Evolutionary conservation across 768 basidiomycete species (phyloP).

Genomic region (Phlebiopsis gigantea): DNA sequence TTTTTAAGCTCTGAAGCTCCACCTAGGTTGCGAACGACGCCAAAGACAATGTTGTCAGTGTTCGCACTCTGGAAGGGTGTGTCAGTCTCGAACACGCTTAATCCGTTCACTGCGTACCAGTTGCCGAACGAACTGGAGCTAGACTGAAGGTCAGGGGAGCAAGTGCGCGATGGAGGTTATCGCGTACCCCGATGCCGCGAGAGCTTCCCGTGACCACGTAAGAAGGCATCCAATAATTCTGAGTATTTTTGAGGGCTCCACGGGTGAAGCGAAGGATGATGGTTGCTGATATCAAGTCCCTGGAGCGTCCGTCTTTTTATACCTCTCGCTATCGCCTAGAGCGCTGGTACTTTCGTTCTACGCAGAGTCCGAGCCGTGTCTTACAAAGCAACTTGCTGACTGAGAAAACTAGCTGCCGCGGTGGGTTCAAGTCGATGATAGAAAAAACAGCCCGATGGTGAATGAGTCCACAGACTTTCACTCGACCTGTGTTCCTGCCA

Average conservation of each 20-base stretch:
- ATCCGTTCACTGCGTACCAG: conserved; percentile 3
- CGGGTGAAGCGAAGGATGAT: background rate
- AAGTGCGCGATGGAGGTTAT: background rate
- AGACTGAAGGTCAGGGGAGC: background rate
- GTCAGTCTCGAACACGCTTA: conserved; percentile 1
- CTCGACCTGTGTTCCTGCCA: too few relatives aligned
- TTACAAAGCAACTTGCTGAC: conserved; percentile 2
- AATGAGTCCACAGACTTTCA: too few relatives aligned
- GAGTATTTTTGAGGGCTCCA: background rate
- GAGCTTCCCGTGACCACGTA: conserved; percentile 21
- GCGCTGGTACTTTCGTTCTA: background rate
- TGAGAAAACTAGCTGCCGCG: background rate
- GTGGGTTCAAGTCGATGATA: background rate
- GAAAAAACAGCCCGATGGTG: background rate
- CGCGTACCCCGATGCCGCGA: conserved; percentile 25
- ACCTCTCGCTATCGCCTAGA: background rate
- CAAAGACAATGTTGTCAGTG: conserved; percentile 19
- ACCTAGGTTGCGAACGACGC: conserved; percentile 17
- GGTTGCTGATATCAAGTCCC: too few relatives aligned
- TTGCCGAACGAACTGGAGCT: conserved; percentile 23
- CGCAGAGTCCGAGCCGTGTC: background rate
- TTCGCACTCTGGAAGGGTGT: conserved; percentile 6
- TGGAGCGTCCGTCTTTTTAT: conserved; percentile 4
- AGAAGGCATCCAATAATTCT: conserved; percentile 15
- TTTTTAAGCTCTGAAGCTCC: conserved; percentile 9